Percentiles rank a stretch among this genome's conserved stretches.
Evolutionary conservation across 352 stramenopile genomes (phyloP).

Genomic region (Globisporangium okanoganense): DNA sequence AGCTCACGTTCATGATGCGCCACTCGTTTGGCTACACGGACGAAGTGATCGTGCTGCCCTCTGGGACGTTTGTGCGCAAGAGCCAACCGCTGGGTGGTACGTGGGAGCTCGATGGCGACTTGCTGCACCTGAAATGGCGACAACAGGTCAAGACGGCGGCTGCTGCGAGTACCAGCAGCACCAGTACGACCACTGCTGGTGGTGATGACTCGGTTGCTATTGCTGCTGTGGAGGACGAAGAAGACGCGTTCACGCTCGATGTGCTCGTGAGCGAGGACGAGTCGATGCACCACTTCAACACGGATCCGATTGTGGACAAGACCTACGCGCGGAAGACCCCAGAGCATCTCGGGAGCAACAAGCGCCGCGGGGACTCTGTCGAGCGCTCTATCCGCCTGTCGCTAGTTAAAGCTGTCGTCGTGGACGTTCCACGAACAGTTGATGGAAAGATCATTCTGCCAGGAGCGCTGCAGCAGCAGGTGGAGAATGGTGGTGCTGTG

Average conservation of each 20-base stretch:
- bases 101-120: conserved; percentile 75
- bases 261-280: conserved; percentile 71
- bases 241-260: conserved; percentile 63
- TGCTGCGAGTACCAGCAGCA: not conserved
- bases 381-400: conserved; percentile 56
- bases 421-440: conserved; percentile 45
- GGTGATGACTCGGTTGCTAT: not conserved
- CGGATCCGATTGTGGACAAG: conserved; percentile 56
- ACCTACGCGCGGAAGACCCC: conserved; percentile 59
- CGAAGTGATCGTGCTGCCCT: conserved; percentile 61
- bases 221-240: conserved; percentile 21
- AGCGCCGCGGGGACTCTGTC: conserved; percentile 26
- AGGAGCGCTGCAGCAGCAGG: conserved; percentile 13
- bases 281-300: conserved; percentile 76
- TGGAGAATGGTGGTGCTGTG: not conserved
- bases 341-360: conserved; percentile 55
- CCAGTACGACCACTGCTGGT: not conserved
- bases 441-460: conserved; percentile 37
- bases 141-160: conserved; percentile 15
- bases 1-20: conserved; percentile 77
- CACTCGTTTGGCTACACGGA: conserved; percentile 76
- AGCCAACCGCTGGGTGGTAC: conserved; percentile 62
- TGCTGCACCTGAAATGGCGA: conserved; percentile 80
- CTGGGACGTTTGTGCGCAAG: conserved; percentile 61
- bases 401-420: conserved; percentile 52